phyloP scores from a whole-genome alignment of 2,329 filamentous ascomycete genomes.

The Rutstroemia sp. region DNA sequence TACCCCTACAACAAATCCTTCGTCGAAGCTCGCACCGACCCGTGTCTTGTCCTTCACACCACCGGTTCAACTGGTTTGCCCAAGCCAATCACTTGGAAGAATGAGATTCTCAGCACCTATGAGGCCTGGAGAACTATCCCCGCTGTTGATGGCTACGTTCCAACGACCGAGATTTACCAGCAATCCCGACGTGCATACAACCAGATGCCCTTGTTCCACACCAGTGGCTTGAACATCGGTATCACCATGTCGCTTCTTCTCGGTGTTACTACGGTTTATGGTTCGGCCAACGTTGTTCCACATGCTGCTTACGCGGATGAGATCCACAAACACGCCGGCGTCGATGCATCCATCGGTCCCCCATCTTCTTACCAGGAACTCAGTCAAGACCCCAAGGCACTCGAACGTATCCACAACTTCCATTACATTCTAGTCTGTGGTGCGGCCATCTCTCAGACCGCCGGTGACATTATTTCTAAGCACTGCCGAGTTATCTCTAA shows the following conservation, averaged over 20 bases:
- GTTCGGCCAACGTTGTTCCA: conserved; percentile 15
- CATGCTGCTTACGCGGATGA: conserved; percentile 21
- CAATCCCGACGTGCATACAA: conserved; percentile 15
- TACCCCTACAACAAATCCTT: conserved; percentile 31
- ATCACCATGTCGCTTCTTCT: conserved; percentile 17
- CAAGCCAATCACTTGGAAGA: conserved; percentile 32
- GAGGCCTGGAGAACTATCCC: conserved; percentile 20
- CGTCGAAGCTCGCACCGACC: conserved; percentile 30
- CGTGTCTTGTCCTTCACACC: conserved; percentile 36
- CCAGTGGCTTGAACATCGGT: conserved; percentile 19
- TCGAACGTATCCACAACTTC: conserved; percentile 17
- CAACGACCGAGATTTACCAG: conserved; percentile 62
- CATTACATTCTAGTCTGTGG: conserved; percentile 18
- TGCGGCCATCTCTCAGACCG: conserved; percentile 17
- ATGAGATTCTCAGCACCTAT: conserved; percentile 18
- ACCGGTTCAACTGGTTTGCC: conserved; percentile 37
- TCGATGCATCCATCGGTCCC: conserved; percentile 18
- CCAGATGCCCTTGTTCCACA: conserved; percentile 19
- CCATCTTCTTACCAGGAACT: conserved; percentile 19
- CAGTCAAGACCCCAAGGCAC: conserved; percentile 14
- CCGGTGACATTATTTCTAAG: conserved; percentile 13
- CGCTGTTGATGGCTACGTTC: conserved; percentile 45
- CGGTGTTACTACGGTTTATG: conserved; percentile 21
- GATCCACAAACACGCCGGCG: conserved; percentile 20
- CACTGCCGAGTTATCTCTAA: conserved; percentile 15